Evolutionary conservation across 768 basidiomycete genomes (phyloP).

Genomic region (Hygrocybe coccinea): DNA sequence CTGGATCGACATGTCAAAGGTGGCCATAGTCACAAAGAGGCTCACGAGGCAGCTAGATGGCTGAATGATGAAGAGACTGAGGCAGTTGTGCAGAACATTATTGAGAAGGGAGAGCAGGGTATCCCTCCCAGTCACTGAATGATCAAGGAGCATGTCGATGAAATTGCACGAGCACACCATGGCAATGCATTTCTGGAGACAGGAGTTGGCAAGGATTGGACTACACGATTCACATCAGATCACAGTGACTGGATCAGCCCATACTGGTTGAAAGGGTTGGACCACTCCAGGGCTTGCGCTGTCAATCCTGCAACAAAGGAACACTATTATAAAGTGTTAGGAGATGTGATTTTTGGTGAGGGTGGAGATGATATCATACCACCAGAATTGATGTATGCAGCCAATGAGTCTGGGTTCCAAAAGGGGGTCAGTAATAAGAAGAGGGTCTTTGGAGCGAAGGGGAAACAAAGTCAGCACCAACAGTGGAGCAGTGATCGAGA

Average conservation of each 20-base stretch:
- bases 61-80: background rate
- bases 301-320: conserved; percentile 27
- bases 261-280: conserved; percentile 25
- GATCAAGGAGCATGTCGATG: conserved; percentile 23
- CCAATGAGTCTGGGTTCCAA: conserved; percentile 18
- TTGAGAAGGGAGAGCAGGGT: conserved; percentile 10
- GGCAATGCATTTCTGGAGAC: conserved; percentile 8
- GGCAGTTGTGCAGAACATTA: too few relatives aligned
- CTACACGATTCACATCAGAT: conserved; percentile 24
- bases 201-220: background rate
- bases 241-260: conserved; percentile 23
- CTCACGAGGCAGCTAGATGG: background rate
- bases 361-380: background rate
- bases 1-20: too few relatives aligned
- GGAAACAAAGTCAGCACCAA: conserved; percentile 27
- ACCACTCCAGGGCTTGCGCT: conserved; percentile 18
- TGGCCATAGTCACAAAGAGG: too few relatives aligned
- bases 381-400: conserved; percentile 1
- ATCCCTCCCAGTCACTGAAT: conserved; percentile 24
- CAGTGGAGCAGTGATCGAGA: conserved; percentile 30
- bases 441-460: conserved; percentile 16
- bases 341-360: conserved; percentile 6
- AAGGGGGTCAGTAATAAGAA: conserved; percentile 8
- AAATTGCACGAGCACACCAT: conserved; percentile 13
- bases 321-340: conserved; percentile 24